Evolutionary conservation across 108 stramenopile genomes (phyloP).

Genomic region (Parietichytrium sp.): DNA sequence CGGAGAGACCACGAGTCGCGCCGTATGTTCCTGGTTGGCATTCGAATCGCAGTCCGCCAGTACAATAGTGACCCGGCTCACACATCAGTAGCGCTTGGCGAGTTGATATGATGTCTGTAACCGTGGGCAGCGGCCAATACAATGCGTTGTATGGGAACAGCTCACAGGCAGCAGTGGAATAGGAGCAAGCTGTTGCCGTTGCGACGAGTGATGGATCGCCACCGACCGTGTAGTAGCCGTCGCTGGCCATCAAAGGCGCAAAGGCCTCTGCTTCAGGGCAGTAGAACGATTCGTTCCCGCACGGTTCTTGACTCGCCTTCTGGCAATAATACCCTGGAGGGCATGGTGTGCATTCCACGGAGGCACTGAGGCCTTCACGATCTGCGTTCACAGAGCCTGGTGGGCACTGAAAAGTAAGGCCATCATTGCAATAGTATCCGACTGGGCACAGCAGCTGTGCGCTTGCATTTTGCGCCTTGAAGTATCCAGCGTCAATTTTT

Average conservation of each 20-base stretch:
- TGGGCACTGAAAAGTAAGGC: background rate
- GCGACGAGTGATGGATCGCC: slow-evolving; percentile 43
- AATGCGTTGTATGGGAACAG: slow-evolving; percentile 39
- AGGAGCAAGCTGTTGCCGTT: slow-evolving; percentile 42
- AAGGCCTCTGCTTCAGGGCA: slow-evolving; percentile 22
- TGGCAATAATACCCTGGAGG: slow-evolving; percentile 50
- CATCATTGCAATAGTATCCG: background rate
- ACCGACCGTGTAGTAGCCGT: slow-evolving; percentile 23
- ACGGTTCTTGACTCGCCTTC: background rate
- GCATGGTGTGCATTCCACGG: slow-evolving; percentile 23
- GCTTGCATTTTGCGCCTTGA: background rate
- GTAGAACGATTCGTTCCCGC: background rate
- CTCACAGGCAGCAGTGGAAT: slow-evolving; percentile 39
- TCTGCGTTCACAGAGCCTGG: slow-evolving; percentile 28
- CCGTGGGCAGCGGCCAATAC: slow-evolving; percentile 37
- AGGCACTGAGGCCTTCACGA: slow-evolving; percentile 41
- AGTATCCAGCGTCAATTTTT: slow-evolving; percentile 41
- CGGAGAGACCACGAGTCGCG: slow-evolving; percentile 36
- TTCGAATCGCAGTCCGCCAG: slow-evolving; percentile 42
- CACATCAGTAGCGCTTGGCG: slow-evolving; percentile 15
- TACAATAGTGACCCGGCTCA: slow-evolving; percentile 50
- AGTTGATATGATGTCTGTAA: slow-evolving; percentile 39
- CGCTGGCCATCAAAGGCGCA: slow-evolving; percentile 18
- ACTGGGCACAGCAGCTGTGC: background rate
- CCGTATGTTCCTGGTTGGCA: slow-evolving; percentile 51